These are phyloP conservation scores for Globisporangium nunn DNA, from an alignment of 352 stramenopile species.

Conservation along the genomic window DNA sequence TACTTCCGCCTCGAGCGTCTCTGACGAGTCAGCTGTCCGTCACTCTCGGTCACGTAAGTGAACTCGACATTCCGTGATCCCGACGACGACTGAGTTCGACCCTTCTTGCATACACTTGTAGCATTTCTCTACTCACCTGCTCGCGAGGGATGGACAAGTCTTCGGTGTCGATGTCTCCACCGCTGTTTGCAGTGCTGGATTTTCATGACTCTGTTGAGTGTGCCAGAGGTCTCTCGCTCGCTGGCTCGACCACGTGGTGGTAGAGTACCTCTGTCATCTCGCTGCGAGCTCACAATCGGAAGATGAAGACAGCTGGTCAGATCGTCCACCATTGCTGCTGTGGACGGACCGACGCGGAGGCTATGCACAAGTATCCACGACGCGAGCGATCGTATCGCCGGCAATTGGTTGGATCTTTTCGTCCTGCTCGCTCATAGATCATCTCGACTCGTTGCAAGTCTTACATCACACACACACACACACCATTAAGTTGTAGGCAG, in stretches of 20 bases:
- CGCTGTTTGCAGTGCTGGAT: neutral
- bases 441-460: neutral
- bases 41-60: neutral
- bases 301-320: neutral
- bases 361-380: neutral
- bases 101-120: neutral
- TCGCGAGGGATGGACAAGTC: neutral
- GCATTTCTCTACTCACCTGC: neutral
- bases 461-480: neutral
- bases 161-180: neutral
- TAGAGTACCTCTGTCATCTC: neutral
- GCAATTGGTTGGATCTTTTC: conserved; percentile 1
- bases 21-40: neutral
- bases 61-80: neutral
- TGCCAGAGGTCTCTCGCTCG: neutral
- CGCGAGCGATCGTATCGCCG: neutral
- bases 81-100: neutral
- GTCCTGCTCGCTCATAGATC: neutral
- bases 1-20: neutral
- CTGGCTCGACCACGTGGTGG: neutral
- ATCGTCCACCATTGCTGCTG: neutral
- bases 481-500: neutral
- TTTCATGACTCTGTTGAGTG: neutral
- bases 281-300: neutral
- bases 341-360: neutral